Conservation (phyloP, 2,329 filamentous ascomycete genomes). For the Penicillium sp. region DNA sequence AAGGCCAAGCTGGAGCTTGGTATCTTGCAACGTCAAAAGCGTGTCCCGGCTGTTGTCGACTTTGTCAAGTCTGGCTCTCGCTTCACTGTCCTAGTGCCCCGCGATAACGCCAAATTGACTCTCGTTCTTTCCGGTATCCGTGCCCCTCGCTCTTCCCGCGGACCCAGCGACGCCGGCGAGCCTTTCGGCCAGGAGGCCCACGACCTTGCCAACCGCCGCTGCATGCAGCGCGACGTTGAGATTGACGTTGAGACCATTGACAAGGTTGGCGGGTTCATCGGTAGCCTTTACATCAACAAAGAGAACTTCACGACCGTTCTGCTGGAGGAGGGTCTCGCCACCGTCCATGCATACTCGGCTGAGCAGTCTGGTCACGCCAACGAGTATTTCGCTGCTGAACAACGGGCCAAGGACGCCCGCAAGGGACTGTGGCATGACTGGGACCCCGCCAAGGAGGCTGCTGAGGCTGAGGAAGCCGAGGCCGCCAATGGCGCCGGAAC, state of each 20-base stretch:
- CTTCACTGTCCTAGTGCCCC: slow-evolving; percentile 86
- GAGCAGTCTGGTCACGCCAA: slow-evolving; percentile 88
- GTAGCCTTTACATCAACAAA: slow-evolving; percentile 85
- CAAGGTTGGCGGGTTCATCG: slow-evolving; percentile 97
- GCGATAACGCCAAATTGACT: slow-evolving; percentile 91
- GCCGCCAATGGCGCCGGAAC: slow-evolving; percentile 49
- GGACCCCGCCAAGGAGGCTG: slow-evolving; percentile 81
- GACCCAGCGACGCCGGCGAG: slow-evolving; percentile 76
- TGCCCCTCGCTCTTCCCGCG: slow-evolving; percentile 80
- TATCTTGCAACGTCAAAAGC: slow-evolving; percentile 84
- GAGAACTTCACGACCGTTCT: slow-evolving; percentile 94
- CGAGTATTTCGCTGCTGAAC: slow-evolving; percentile 83
- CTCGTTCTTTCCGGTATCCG: slow-evolving; percentile 92
- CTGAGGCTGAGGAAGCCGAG: slow-evolving; percentile 51
- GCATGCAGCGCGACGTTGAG: slow-evolving; percentile 92
- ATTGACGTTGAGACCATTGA: slow-evolving; percentile 93
- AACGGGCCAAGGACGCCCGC: slow-evolving; percentile 80
- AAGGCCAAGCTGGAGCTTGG: slow-evolving; percentile 94
- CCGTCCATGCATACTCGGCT: slow-evolving; percentile 90
- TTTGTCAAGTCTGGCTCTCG: slow-evolving; percentile 97
- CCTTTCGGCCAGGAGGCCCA: slow-evolving; percentile 94
- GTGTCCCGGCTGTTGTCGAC: slow-evolving; percentile 88
- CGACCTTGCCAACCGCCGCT: slow-evolving; percentile 82
- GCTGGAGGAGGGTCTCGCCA: slow-evolving; percentile 89
- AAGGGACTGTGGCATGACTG: slow-evolving; percentile 93